Conservation (phyloP, 2,329 filamentous ascomycete genomes). For the Juglanconis sp. region DNA sequence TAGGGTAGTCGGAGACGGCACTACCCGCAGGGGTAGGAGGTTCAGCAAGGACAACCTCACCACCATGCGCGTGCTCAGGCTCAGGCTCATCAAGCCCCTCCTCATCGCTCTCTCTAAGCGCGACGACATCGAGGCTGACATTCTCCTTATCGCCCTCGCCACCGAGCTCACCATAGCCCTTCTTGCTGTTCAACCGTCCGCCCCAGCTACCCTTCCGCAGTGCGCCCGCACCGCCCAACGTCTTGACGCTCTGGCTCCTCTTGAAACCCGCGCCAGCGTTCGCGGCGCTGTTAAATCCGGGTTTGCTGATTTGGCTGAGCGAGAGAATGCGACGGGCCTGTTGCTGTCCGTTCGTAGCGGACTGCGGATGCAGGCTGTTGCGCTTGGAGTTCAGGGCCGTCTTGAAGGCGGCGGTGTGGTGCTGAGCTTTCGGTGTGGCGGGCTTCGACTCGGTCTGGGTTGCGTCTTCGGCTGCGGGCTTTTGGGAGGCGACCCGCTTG, state of each 20-base stretch:
- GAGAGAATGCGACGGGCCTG: constrained; percentile 77
- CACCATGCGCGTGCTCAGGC: constrained; percentile 23
- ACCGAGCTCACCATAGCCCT: constrained; percentile 55
- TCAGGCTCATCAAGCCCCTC: constrained; percentile 38
- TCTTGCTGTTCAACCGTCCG: constrained; percentile 38
- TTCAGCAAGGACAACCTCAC: constrained; percentile 15
- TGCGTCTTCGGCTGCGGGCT: constrained; percentile 23
- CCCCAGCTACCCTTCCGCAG: constrained; percentile 70
- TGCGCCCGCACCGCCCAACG: constrained; percentile 45
- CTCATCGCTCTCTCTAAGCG: constrained; percentile 57
- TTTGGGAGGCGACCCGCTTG: constrained; percentile 49
- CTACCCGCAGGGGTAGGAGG: constrained; percentile 18
- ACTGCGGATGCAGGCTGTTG: constrained; percentile 46
- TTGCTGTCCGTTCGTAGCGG: constrained; percentile 26
- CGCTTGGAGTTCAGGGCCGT: constrained; percentile 54
- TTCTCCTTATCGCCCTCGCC: constrained; percentile 49
- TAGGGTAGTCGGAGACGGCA: neutral
- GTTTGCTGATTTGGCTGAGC: constrained; percentile 82
- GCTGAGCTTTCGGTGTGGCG: constrained; percentile 1
- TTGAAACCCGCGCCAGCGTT: constrained; percentile 62
- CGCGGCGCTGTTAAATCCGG: constrained; percentile 7
- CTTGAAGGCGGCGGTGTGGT: constrained; percentile 38
- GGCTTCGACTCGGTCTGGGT: constrained; percentile 27
- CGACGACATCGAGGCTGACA: constrained; percentile 29
- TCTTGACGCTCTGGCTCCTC: constrained; percentile 75